Conservation (phyloP, 495 filamentous ascomycete species). For the Penicillium robsamsonii region DNA sequence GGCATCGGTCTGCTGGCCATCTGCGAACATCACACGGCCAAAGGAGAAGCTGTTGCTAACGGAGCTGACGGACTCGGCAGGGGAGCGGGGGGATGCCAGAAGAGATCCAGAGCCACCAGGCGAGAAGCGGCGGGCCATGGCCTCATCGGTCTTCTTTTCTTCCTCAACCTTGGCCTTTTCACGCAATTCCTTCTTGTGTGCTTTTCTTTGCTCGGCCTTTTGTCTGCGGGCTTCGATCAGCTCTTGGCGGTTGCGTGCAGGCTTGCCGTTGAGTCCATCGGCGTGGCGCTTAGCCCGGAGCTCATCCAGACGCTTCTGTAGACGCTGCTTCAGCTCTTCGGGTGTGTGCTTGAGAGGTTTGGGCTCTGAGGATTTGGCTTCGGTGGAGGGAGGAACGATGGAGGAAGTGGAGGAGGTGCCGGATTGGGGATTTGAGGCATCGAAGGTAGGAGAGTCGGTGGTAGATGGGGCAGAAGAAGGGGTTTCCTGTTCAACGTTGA, state of each 20-base stretch:
- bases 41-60: constrained; percentile 74
- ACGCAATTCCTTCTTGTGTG: constrained; percentile 80
- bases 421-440: constrained; percentile 57
- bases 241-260: constrained; percentile 79
- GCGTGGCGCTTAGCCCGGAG: constrained; percentile 81
- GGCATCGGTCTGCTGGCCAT: constrained; percentile 73
- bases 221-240: constrained; percentile 83
- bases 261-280: constrained; percentile 72
- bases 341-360: constrained; percentile 56
- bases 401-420: constrained; percentile 72
- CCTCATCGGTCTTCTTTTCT: constrained; percentile 63
- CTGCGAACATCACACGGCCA: constrained; percentile 79
- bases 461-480: constrained; percentile 51
- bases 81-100: constrained; percentile 53
- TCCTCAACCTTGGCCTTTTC: constrained; percentile 74
- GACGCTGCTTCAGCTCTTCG: constrained; percentile 66
- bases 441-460: constrained; percentile 63
- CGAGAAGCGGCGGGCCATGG: constrained; percentile 56
- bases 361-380: constrained; percentile 35
- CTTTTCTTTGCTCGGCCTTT: constrained; percentile 80
- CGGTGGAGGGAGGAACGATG: constrained; percentile 53
- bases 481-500: constrained; percentile 40
- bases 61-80: constrained; percentile 40
- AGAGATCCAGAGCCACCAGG: constrained; percentile 54
- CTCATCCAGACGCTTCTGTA: constrained; percentile 76